phyloP scores from a whole-genome alignment of 2,329 filamentous ascomycete genomes.

The Westerdykella aurantiaca region DNA sequence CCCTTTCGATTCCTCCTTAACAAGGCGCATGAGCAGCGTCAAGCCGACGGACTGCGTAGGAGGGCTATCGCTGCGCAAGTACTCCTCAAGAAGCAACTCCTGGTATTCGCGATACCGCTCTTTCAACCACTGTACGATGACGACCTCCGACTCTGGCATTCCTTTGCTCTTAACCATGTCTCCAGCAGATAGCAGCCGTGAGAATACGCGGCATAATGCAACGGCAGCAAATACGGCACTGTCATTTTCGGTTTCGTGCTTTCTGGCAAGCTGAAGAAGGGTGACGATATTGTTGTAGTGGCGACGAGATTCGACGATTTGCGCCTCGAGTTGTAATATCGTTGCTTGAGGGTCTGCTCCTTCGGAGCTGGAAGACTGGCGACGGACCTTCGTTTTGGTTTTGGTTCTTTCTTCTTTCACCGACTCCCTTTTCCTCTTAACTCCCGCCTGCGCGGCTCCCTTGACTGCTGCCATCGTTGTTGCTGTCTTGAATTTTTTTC shows the following conservation, averaged over 20 bases:
- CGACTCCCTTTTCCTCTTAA: constrained; percentile 42
- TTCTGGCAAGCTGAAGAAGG: constrained; percentile 54
- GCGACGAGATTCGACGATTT: constrained; percentile 78
- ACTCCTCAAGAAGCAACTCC: constrained; percentile 49
- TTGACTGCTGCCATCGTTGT: constrained; percentile 34
- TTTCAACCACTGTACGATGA: constrained; percentile 73
- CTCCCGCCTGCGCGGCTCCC: constrained; percentile 22
- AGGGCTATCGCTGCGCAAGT: constrained; percentile 57
- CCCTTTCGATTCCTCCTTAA: constrained; percentile 63
- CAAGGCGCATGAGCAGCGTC: constrained; percentile 72
- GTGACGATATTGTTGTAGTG: constrained; percentile 86
- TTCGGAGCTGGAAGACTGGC: constrained; percentile 26
- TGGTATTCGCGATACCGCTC: constrained; percentile 69
- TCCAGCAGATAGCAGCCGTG: constrained; percentile 70
- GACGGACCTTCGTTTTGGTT: constrained; percentile 35
- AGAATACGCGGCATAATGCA: constrained; percentile 79
- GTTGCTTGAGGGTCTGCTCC: constrained; percentile 52
- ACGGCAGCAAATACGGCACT: constrained; percentile 65
- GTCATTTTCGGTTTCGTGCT: constrained; percentile 49
- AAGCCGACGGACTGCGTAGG: constrained; percentile 63
- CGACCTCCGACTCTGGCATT: constrained; percentile 64
- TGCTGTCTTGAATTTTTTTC: not conserved
- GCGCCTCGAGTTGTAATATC: constrained; percentile 70
- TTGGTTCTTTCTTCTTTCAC: constrained; percentile 32
- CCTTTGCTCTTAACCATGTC: constrained; percentile 60